phyloP scores from a whole-genome alignment of 192 early-diverging fungal genomes.

The Dissophora ornata region DNA sequence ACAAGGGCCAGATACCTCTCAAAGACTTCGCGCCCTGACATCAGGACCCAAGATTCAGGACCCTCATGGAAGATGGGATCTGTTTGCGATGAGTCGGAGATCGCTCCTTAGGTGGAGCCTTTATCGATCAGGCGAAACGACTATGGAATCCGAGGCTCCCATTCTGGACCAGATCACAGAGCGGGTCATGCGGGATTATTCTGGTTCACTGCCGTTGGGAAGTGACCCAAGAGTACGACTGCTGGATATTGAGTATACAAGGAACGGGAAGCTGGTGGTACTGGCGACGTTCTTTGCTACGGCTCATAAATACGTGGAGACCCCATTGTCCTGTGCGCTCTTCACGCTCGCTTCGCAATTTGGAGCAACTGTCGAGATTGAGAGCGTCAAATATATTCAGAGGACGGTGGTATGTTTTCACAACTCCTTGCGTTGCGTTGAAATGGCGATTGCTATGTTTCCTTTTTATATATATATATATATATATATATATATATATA shows the following conservation, averaged over 20 bases:
- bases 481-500: too few species aligned
- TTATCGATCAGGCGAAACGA: slow-evolving; percentile 33
- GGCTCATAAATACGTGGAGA: neutral
- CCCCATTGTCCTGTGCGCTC: slow-evolving; percentile 35
- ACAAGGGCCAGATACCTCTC: slow-evolving; percentile 34
- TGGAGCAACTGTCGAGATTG: slow-evolving; percentile 27
- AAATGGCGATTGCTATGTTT: too few species aligned
- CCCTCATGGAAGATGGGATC: slow-evolving; percentile 38
- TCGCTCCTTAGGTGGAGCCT: slow-evolving; percentile 36
- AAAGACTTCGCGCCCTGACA: slow-evolving; percentile 30
- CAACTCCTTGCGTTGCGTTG: too few species aligned
- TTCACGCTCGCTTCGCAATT: slow-evolving; percentile 32
- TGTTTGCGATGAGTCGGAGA: slow-evolving; percentile 38
- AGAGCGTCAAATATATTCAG: slow-evolving; percentile 40
- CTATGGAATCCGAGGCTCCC: slow-evolving; percentile 21
- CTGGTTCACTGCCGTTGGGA: slow-evolving; percentile 20
- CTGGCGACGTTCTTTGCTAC: slow-evolving; percentile 38
- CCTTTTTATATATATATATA: too few species aligned
- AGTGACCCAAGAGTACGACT: slow-evolving; percentile 31
- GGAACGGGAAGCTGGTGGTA: slow-evolving; percentile 36
- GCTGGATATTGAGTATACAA: slow-evolving; percentile 41
- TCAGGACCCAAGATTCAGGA: slow-evolving; percentile 51
- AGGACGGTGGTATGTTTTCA: slow-evolving; percentile 38
- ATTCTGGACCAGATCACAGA: slow-evolving; percentile 30
- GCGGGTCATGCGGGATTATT: slow-evolving; percentile 25